Evolutionary conservation across 75 land plant genomes (phyloP), one percentile per base, ranked within the genome.

Genomic region (Picea sitchensis): DNA sequence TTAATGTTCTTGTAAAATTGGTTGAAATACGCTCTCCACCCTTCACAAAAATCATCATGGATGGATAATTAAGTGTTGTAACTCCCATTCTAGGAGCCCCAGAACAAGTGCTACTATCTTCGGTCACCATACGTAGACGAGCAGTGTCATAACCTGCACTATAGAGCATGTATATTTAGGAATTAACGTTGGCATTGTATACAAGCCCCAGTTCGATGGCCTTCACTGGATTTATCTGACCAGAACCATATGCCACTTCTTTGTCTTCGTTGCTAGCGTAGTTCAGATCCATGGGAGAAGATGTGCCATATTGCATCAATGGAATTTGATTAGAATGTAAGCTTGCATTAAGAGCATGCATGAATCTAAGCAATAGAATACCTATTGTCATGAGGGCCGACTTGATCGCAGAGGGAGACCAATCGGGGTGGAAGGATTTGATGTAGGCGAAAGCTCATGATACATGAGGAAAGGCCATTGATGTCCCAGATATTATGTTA

Each of bases 21-120:
- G 17, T 17, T 1, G 73, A 79, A 41, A 76, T 56, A 8, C 31
- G 3, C 6, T 38, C 32, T 1, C 41, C 51, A 21, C 72, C 9
- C 7, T 58, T 17, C 20, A 65, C 23, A 4, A 80, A 47, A 18
- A 84, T 72, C 31, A 84, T 82, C 54, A 91, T 81, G 44, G 91
- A 81, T 23, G 93, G 93, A 71, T 91, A 91, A 79, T 91, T 91
- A 5, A 91, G 78, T 69, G 85, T 67, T 77, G 71, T 76, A 54
- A 68, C 85, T 36, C 73, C 73, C 30, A 36, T 69, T 18, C 5
- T 79, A 9, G 30, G 75, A 26, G 78, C 20, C 3, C 34, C 5
- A n/a, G 77, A 65, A 59, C 82, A 83, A 2, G 11, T 63, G 23
- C 76, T 82, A 2, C 59, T 83, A 38, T 83, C 86, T 1, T 85